Evolutionary conservation across 177 flowering plant species (phyloP).

Genomic region (Tripterygium wilfordii): DNA sequence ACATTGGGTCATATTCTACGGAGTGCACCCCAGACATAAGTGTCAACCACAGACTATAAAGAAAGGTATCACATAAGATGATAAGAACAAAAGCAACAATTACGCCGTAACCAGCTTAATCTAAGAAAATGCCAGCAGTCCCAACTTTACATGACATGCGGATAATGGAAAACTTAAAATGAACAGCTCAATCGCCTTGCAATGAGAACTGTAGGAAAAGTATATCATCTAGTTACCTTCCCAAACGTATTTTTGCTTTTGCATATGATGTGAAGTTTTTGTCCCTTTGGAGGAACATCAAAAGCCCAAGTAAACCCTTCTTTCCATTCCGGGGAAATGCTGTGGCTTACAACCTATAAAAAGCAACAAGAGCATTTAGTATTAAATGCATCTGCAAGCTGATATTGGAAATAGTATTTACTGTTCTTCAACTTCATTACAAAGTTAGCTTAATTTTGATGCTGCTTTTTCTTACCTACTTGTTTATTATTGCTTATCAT

Average conservation of each 20-base stretch:
- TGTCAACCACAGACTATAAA: no score
- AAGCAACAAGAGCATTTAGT: not conserved
- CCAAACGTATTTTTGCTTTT: conserved; percentile 89
- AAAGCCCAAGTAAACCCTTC: conserved; percentile 95
- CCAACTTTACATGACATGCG: no score
- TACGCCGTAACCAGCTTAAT: no score
- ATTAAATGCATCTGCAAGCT: not conserved
- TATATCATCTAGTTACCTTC: conserved; percentile 68
- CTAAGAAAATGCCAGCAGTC: no score
- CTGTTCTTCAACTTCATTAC: no score
- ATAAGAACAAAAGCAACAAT: not conserved
- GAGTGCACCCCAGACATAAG: no score
- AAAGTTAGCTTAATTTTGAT: no score
- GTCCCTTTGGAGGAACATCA: conserved; percentile 95
- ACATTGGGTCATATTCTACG: no score
- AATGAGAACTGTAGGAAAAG: not conserved
- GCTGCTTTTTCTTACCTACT: no score
- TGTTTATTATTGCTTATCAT: no score
- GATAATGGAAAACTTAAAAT: not conserved
- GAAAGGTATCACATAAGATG: conserved; percentile 2
- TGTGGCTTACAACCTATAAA: conserved; percentile 65
- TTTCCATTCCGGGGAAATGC: conserved; percentile 81
- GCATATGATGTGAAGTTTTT: conserved; percentile 83
- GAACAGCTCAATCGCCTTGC: not conserved
- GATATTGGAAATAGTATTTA: no score